Conservation (phyloP, 345 rosid genomes). For the Orychophragmus violaceus region DNA sequence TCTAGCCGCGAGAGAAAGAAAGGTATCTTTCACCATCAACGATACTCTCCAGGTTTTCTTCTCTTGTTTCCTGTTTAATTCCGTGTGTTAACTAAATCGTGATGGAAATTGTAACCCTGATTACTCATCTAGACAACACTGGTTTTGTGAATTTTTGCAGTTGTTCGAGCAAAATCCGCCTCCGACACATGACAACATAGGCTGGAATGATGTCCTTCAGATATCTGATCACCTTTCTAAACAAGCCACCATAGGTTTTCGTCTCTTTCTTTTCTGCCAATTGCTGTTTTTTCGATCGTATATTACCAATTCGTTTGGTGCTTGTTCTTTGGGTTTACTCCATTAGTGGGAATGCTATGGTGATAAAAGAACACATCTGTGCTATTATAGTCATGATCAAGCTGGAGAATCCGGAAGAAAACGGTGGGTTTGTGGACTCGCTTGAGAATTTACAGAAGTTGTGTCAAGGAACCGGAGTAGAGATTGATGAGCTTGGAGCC, state of each 20-base stretch:
- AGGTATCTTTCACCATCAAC: conserved; percentile 53
- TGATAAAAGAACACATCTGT: no score
- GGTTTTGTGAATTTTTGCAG: conserved; percentile 24
- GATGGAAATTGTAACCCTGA: not conserved
- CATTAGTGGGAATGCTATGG: conserved; percentile 78
- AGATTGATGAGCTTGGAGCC: no score
- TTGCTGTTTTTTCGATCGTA: no score
- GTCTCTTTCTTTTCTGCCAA: not conserved
- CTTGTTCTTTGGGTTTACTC: not conserved
- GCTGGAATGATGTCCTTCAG: conserved; percentile 58
- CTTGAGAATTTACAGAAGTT: no score
- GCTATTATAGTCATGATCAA: no score
- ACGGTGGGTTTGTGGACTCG: no score
- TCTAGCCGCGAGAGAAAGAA: no score
- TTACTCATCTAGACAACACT: no score
- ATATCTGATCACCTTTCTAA: conserved; percentile 67
- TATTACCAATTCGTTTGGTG: no score
- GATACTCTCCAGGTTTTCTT: conserved; percentile 60
- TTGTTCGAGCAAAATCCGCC: conserved; percentile 43
- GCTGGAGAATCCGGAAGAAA: no score
- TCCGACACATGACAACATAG: conserved; percentile 38
- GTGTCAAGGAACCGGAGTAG: no score
- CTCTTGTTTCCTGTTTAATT: not conserved
- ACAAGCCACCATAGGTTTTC: conserved; percentile 66
- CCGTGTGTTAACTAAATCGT: no score